These are phyloP conservation scores for Neoarthrinium moseri DNA, from an alignment of 2,329 filamentous ascomycete genomes.

Conservation along the genomic window DNA sequence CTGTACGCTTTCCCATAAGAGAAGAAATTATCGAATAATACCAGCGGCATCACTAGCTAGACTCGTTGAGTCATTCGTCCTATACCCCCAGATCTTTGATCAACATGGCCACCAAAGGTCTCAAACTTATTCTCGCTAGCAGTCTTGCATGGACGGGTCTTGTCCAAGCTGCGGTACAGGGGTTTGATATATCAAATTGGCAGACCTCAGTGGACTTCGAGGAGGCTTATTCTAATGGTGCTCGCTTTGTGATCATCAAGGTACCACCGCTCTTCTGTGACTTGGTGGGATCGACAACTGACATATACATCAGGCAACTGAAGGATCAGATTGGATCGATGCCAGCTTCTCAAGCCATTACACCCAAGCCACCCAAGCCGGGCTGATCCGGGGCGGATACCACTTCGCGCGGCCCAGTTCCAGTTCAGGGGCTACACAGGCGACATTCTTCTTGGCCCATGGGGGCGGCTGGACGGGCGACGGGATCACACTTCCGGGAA, in stretches of 20 bases:
- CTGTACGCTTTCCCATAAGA: too few relatives aligned
- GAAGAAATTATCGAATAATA: not conserved
- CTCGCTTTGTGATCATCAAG: constrained; percentile 45
- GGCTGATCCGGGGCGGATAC: constrained; percentile 54
- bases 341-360: constrained; percentile 48
- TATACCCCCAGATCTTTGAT: not conserved
- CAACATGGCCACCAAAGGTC: not conserved
- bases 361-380: constrained; percentile 45
- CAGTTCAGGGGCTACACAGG: constrained; percentile 40
- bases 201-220: constrained; percentile 37
- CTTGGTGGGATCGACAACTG: not conserved
- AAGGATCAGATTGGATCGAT: constrained; percentile 46
- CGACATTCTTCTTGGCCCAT: constrained; percentile 49
- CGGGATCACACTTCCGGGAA: constrained; percentile 54
- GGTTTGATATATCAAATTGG: constrained; percentile 42
- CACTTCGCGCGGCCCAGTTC: constrained; percentile 49
- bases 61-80: not conserved
- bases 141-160: constrained; percentile 5
- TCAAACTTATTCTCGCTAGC: constrained; percentile 3
- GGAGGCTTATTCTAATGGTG: constrained; percentile 34
- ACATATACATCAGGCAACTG: constrained; percentile 41
- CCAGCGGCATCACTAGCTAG: not conserved
- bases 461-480: constrained; percentile 55
- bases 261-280: constrained; percentile 16
- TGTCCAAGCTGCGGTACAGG: constrained; percentile 31